Percentiles rank a stretch among this genome's conserved stretches.
phyloP scores from a whole-genome alignment of 179 eudicot species.

The Silene noctiflora region DNA sequence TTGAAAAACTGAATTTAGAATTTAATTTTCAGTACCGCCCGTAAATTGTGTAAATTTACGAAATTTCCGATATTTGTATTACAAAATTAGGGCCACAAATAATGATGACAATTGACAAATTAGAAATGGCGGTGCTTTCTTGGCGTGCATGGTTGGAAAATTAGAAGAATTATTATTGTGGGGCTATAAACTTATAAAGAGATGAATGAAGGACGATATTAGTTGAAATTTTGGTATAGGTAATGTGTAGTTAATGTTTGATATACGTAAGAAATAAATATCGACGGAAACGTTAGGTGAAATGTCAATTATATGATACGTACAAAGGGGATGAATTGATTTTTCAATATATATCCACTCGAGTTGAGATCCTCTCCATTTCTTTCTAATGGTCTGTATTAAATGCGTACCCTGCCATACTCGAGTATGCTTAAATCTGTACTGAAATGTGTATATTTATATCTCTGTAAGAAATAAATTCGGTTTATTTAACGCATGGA shows the following conservation, averaged over 20 bases:
- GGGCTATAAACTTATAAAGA: too few relatives aligned
- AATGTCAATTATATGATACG: neutral
- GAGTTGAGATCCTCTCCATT: too few relatives aligned
- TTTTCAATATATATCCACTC: neutral
- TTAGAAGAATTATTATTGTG: neutral
- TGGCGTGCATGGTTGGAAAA: conserved; percentile 4
- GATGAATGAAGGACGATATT: neutral
- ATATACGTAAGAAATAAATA: neutral
- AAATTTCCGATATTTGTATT: neutral
- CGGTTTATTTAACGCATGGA: too few relatives aligned
- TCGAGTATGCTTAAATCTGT: too few relatives aligned
- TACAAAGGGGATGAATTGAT: neutral
- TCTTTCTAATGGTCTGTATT: too few relatives aligned
- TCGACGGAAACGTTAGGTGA: neutral
- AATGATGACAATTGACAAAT: neutral
- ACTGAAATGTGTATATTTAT: too few relatives aligned
- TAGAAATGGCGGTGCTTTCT: neutral
- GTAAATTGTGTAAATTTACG: too few relatives aligned
- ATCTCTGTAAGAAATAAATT: too few relatives aligned
- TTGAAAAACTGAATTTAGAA: too few relatives aligned
- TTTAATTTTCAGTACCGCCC: too few relatives aligned
- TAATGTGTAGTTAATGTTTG: neutral
- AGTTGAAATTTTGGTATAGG: neutral
- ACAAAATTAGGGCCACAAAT: neutral
- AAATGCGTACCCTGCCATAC: too few relatives aligned